Base-by-base conservation (phyloP, 306 rosid genomes). In the Hippophae gyantsensis region DNA sequence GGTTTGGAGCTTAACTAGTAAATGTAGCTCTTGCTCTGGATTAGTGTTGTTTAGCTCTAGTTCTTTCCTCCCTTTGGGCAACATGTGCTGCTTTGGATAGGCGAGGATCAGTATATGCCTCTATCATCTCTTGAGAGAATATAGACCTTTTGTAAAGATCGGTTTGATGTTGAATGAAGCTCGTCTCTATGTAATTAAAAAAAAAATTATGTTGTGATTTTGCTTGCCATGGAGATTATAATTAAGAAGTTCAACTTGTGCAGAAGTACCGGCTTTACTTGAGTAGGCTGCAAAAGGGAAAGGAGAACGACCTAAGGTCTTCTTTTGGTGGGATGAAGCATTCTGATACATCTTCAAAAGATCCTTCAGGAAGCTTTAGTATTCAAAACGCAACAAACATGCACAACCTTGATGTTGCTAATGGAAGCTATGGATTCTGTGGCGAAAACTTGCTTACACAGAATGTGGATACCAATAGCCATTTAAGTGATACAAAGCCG, bases 251-350 rank as follows among this genome's bases (percentile, higher is more conserved):
- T 61, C 50, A 43, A 13, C 56, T n/a, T 66, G 2, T 70, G 73
- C 94, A 93, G 99, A 93, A 93, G 72, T 93, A 88, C 63, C 90
- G 97, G 69, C 97, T 93, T 64, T 93, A 93, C 79, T 69, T 88
- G 90, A 75, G 90, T 65, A 73, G 99, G 78, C 72, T 93, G 65
- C 97, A 82, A 66, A 93, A 86, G 62, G 95, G 82, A 41, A 93
- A 80, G 61, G 95, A 86, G 45, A 79, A 72, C 12, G 94, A 84
- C 10, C 74, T 64, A 8, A 88, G 78, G 69, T 66, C 89, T 18
- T 18, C 23, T 64, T 74, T 80, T 45, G 74, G 72, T 54, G 99
- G 88, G 57, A 63, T 66, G 64, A 92, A 85, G 75, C 87, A 53
- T 69, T 56, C 83, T 0, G 96, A 92, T 60, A 70, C 68, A 42